phyloP scores from a whole-genome alignment of 2,329 filamentous ascomycete species.

The Dactylellina drechsleri region DNA sequence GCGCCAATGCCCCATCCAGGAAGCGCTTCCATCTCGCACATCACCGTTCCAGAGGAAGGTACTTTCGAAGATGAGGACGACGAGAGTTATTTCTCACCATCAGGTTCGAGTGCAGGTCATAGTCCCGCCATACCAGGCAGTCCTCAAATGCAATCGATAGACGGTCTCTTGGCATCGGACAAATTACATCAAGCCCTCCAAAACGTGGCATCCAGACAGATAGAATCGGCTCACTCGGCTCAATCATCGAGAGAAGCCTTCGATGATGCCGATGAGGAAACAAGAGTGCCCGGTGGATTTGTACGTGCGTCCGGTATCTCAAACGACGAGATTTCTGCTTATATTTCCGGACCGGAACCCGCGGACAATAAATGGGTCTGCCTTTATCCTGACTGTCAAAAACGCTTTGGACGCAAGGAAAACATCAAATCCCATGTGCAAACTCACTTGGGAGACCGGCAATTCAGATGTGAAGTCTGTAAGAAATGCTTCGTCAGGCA shows the following conservation, averaged over 20 bases:
- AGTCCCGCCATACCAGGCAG: constrained; percentile 45
- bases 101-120: constrained; percentile 40
- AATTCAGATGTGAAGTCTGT: constrained; percentile 93
- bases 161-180: constrained; percentile 55
- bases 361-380: constrained; percentile 83
- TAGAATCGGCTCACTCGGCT: constrained; percentile 15
- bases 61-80: constrained; percentile 54
- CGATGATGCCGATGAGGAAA: constrained; percentile 46
- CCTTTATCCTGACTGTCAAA: constrained; percentile 79
- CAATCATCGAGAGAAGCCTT: constrained; percentile 20
- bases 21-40: constrained; percentile 56
- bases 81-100: constrained; percentile 57
- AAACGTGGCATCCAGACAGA: constrained; percentile 39
- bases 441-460: constrained; percentile 94
- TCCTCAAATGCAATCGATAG: constrained; percentile 46
- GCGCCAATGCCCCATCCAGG: constrained; percentile 57
- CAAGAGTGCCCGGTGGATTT: constrained; percentile 46
- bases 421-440: constrained; percentile 99
- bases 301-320: constrained; percentile 71
- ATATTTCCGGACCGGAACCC: constrained; percentile 77
- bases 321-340: constrained; percentile 81
- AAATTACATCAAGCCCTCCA: constrained; percentile 52
- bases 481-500: constrained; percentile 96
- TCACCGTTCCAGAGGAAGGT: constrained; percentile 55
- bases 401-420: constrained; percentile 94